Base-by-base conservation (phyloP, 306 rosid genomes). In the Datisca glomerata region DNA sequence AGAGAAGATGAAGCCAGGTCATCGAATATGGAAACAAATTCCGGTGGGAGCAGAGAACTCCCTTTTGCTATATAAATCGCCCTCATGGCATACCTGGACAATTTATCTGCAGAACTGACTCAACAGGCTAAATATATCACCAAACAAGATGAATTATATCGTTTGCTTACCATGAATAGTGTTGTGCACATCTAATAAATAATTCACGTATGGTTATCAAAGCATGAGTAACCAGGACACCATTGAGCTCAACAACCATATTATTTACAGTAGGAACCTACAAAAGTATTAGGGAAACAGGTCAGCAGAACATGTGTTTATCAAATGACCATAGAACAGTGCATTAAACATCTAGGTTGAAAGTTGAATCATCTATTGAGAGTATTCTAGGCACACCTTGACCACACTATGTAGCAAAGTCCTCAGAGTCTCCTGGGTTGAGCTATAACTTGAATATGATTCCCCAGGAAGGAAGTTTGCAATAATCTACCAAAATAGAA, bases 61-160 rank as follows among this genome's bases (percentile, higher is more conserved):
- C 97, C 97, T 69, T 89, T 89, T 49, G 95, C 97, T 42, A 89
- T 80, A 70, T 89, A 89, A 61, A 89, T 68, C 46, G 94, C 97
- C 67, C 97, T 77, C 89, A 83, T 79, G 51, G 80, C 65, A 67
- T 89, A 89, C 97, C 97, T 87, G 67, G 51, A 67, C 27, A 61
- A 54, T 51, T 25, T 47, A 64, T 39, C 23, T 40, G 71, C 20
- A 71, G 38, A 53, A 38, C 44, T 38, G 44, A 61, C 42, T 50
- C 29, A 2, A 24, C 31, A 15, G 21, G 24, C 15, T 22, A 50
- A 37, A 24, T 15, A 47, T 37, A 40, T 10, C 36, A 61, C 18
- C 27, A 35, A 56, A 37, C 14, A 63, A 45, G 41, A 48, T 19
- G 13, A 49, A 32, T 15, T 20, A 50, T 31, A 41, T 25, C 34